Conservation (phyloP, 495 filamentous ascomycete species). For the Hypoxylon lienhwacheense region DNA sequence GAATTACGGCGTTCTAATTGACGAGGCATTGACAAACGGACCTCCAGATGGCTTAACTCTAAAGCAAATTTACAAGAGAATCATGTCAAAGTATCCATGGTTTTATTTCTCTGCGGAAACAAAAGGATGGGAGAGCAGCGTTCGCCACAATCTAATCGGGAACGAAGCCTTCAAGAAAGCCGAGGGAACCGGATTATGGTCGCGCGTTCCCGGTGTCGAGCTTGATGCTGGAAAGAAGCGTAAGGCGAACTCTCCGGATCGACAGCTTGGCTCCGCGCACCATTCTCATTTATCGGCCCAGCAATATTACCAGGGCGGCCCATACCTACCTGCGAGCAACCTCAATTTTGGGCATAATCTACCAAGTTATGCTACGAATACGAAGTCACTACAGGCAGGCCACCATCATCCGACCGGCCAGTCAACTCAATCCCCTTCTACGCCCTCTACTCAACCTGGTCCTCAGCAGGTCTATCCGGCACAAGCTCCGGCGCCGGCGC, state of each 20-base stretch:
- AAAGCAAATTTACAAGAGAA: constrained; percentile 90
- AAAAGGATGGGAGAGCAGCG: constrained; percentile 94
- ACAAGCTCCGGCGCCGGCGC: constrained; percentile 40
- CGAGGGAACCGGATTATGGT: constrained; percentile 58
- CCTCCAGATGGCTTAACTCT: constrained; percentile 71
- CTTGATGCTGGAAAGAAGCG: constrained; percentile 57
- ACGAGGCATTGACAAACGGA: constrained; percentile 81
- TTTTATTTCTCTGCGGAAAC: constrained; percentile 81
- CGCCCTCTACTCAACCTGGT: constrained; percentile 23
- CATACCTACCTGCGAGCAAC: constrained; percentile 33
- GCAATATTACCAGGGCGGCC: constrained; percentile 36
- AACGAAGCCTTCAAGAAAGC: constrained; percentile 86
- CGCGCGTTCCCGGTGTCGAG: constrained; percentile 53
- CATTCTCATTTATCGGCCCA: constrained; percentile 34
- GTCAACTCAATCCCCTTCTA: constrained; percentile 26
- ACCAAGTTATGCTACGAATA: constrained; percentile 32
- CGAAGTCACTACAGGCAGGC: constrained; percentile 25
- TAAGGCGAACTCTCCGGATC: constrained; percentile 51
- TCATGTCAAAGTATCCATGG: constrained; percentile 85
- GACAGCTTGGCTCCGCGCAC: constrained; percentile 36
- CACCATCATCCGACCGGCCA: constrained; percentile 28
- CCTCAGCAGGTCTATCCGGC: constrained; percentile 40
- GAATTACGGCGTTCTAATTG: constrained; percentile 89
- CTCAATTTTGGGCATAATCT: constrained; percentile 25
- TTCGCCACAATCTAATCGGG: constrained; percentile 91